phyloP scores from a whole-genome alignment of 1,284 basidiomycete species.

The Heterobasidion irregulare region DNA sequence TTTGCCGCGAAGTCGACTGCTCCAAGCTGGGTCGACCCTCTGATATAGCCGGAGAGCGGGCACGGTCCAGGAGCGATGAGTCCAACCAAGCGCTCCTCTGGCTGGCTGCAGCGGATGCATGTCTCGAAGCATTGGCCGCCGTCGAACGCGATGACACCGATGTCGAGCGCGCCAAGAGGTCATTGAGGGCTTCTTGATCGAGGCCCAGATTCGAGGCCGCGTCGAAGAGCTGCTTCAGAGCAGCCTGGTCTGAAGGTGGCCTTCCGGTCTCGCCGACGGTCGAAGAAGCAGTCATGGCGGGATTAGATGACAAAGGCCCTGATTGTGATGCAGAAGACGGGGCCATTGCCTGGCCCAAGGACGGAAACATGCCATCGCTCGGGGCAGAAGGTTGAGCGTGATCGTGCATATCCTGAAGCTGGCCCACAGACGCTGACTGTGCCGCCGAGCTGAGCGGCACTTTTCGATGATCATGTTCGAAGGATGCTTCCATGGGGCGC shows the following conservation, averaged over 20 bases:
- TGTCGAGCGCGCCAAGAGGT: slow-evolving; percentile 58
- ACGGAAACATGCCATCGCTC: slow-evolving; percentile 2
- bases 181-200: slow-evolving; percentile 60
- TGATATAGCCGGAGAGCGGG: slow-evolving; percentile 17
- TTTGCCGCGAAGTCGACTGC: slow-evolving; percentile 9
- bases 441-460: slow-evolving; percentile 16
- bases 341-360: neutral
- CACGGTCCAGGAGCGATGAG: slow-evolving; percentile 15
- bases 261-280: neutral
- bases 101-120: slow-evolving; percentile 28
- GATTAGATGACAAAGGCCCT: neutral
- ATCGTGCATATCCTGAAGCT: slow-evolving; percentile 4
- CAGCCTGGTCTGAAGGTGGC: slow-evolving; percentile 25
- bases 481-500: slow-evolving; percentile 29
- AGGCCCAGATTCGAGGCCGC: slow-evolving; percentile 69
- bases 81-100: slow-evolving; percentile 15
- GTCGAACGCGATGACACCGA: slow-evolving; percentile 52
- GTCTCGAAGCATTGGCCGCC: slow-evolving; percentile 34
- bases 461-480: slow-evolving; percentile 12
- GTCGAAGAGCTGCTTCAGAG: slow-evolving; percentile 63
- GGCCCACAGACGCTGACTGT: slow-evolving; percentile 11
- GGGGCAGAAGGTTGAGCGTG: slow-evolving; percentile 6
- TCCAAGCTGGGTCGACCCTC: slow-evolving; percentile 30
- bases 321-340: slow-evolving; percentile 3
- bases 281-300: slow-evolving; percentile 8